phyloP scores from a whole-genome alignment of 2,329 filamentous ascomycete species.

The Chalara sp. region DNA sequence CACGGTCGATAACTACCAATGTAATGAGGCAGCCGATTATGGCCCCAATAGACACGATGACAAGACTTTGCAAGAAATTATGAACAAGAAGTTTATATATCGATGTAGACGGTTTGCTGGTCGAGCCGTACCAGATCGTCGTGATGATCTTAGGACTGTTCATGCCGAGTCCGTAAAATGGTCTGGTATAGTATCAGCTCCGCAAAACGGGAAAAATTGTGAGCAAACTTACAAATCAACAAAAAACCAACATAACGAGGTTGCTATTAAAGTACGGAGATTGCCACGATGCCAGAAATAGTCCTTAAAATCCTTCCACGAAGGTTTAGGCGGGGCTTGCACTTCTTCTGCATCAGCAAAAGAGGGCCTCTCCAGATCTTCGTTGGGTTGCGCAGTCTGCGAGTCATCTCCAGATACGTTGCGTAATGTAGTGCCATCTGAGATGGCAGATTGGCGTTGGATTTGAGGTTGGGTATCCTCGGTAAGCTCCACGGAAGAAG shows the following conservation, averaged over 20 bases:
- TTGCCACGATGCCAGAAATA: not conserved
- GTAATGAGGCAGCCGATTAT: conserved; percentile 79
- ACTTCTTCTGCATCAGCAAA: conserved; percentile 54
- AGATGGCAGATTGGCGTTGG: too few species aligned
- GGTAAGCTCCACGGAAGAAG: too few species aligned
- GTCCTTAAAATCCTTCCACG: not conserved
- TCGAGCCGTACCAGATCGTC: conserved; percentile 65
- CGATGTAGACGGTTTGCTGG: conserved; percentile 14
- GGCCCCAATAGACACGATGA: conserved; percentile 69
- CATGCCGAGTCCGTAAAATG: conserved; percentile 65
- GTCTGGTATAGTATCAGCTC: conserved; percentile 25
- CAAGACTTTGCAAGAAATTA: conserved; percentile 69
- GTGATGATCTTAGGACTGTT: conserved; percentile 67
- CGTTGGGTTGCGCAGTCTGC: conserved; percentile 60
- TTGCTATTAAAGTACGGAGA: not conserved
- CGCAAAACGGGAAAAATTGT: not conserved
- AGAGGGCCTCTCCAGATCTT: conserved; percentile 62
- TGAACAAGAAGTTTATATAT: conserved; percentile 66
- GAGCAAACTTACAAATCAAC: not conserved
- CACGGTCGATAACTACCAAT: conserved; percentile 64
- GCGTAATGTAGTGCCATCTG: too few species aligned
- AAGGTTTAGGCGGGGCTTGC: not conserved
- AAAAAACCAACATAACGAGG: not conserved
- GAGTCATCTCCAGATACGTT: conserved; percentile 54
- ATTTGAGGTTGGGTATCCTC: too few species aligned